Conservation (phyloP, 345 rosid species). For the Corchorus capsularis region DNA sequence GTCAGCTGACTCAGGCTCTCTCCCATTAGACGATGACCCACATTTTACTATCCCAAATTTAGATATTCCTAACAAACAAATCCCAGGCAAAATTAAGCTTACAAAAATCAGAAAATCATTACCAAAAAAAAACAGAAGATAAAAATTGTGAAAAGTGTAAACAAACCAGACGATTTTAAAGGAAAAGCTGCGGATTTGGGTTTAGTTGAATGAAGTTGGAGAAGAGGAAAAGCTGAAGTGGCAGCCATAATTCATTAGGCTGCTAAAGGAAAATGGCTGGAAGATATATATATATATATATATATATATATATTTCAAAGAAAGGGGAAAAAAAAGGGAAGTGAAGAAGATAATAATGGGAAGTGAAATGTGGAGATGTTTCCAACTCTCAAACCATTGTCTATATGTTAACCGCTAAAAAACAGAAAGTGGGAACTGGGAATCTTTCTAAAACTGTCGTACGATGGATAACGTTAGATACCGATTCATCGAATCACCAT, state of each 20-base stretch:
- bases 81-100: background rate
- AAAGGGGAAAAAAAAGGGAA: background rate
- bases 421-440: background rate
- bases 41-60: conserved; percentile 33
- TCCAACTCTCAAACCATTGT: background rate
- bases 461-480: background rate
- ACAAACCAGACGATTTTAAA: conserved; percentile 11
- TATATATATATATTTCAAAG: too few relatives aligned
- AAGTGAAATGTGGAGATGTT: conserved; percentile 4
- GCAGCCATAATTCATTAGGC: conserved; percentile 23
- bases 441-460: background rate
- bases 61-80: conserved; percentile 20
- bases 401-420: too few relatives aligned
- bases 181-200: background rate
- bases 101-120: background rate
- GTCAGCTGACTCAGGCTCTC: conserved; percentile 47
- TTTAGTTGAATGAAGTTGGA: conserved; percentile 12
- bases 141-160: background rate
- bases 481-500: background rate
- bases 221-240: conserved; percentile 14
- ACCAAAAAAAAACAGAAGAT: background rate
- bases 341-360: background rate
- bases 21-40: conserved; percentile 60
- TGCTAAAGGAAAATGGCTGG: background rate
- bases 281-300: too few relatives aligned